A percentile compares a stretch with the other conserved stretches of the same genome.
Conservation (phyloP, 139 green algal species). For the Chlamydomonas applanata region DNA sequence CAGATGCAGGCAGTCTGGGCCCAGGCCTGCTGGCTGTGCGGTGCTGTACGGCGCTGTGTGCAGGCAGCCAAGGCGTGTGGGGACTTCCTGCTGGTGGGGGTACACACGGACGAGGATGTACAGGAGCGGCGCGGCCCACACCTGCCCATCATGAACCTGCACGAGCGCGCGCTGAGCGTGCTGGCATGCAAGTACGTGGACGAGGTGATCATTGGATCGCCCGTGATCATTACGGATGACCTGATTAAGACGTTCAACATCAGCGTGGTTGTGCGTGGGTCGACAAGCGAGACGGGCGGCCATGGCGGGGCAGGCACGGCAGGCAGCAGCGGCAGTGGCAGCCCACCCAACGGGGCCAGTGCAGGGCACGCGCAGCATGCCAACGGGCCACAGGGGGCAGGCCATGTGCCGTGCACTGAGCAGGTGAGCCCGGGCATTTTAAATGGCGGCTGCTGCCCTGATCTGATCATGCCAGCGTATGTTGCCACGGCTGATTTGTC, state of each 20-base stretch:
- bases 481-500: no score
- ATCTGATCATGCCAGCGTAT: no score
- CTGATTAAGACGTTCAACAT: conserved; percentile 98
- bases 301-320: background rate
- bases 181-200: conserved; percentile 96
- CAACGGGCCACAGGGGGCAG: background rate
- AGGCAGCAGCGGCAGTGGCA: no score
- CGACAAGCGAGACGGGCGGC: conserved; percentile 56
- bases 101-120: conserved; percentile 95
- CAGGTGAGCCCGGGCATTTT: background rate
- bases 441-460: no score
- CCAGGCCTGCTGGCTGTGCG: no score
- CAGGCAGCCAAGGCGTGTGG: conserved; percentile 75
- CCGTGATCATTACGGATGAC: conserved; percentile 71
- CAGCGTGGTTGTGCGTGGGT: conserved; percentile 83
- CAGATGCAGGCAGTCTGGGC: no score
- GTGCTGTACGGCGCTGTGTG: background rate
- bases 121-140: conserved; percentile 72
- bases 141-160: conserved; percentile 97
- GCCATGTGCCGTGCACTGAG: background rate
- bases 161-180: conserved; percentile 93
- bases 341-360: no score
- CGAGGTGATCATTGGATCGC: conserved; percentile 77
- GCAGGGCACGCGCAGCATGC: no score
- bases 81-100: conserved; percentile 95